Evolutionary conservation across 352 stramenopile species (phyloP).

Genomic region (Pythium chondricola): DNA sequence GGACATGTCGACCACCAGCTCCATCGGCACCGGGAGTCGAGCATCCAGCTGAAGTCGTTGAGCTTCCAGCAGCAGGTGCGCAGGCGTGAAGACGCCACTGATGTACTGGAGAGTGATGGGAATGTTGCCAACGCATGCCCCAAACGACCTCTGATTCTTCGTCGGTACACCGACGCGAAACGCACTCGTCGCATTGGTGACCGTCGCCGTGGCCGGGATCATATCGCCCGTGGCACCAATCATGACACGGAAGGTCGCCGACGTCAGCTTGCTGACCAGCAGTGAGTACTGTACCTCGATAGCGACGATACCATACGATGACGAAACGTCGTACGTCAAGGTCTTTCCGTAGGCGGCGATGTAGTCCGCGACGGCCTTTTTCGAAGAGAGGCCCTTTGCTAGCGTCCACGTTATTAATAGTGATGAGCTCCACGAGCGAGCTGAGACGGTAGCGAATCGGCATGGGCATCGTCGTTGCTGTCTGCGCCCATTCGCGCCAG

Average conservation of each 20-base stretch:
- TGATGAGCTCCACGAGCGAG: constrained; percentile 21
- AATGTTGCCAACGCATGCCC: constrained; percentile 16
- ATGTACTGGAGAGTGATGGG: constrained; percentile 23
- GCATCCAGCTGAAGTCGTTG: no score
- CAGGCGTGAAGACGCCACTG: constrained; percentile 16
- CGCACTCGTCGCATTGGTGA: constrained; percentile 9
- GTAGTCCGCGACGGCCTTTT: constrained; percentile 21
- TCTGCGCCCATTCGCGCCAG: constrained; percentile 22
- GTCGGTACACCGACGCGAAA: constrained; percentile 19
- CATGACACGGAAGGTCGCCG: constrained; percentile 24
- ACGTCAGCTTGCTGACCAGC: constrained; percentile 18
- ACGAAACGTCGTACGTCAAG: constrained; percentile 17
- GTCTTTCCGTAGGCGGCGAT: constrained; percentile 22
- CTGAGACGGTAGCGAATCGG: constrained; percentile 21
- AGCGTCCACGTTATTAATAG: constrained; percentile 12
- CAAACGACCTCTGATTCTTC: constrained; percentile 20
- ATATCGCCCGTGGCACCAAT: constrained; percentile 25
- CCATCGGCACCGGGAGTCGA: no score
- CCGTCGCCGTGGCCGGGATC: constrained; percentile 7
- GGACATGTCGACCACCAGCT: constrained; percentile 16
- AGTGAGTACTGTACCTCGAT: constrained; percentile 27
- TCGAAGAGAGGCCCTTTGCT: constrained; percentile 15
- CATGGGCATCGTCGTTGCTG: constrained; percentile 17
- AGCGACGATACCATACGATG: constrained; percentile 12
- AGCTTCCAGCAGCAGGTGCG: constrained; percentile 22